phyloP scores from a whole-genome alignment of 2,329 filamentous ascomycete genomes.

The Penicillium expansum region DNA sequence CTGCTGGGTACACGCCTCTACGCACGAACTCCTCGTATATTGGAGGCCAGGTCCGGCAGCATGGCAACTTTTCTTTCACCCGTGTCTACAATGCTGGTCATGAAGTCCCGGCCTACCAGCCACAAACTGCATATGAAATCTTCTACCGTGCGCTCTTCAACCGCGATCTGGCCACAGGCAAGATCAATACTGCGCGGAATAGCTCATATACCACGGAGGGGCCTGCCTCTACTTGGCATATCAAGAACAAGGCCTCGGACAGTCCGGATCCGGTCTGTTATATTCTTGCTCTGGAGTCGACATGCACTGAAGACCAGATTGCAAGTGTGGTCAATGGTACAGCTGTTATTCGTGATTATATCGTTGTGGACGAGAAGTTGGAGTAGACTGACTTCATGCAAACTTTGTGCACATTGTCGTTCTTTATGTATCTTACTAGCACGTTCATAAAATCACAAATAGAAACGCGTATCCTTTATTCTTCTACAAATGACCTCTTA shows the following conservation, averaged over 20 bases:
- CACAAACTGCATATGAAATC: conserved; percentile 54
- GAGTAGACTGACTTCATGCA: not conserved
- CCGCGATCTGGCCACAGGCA: conserved; percentile 56
- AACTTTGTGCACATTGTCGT: not conserved
- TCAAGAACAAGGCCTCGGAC: conserved; percentile 47
- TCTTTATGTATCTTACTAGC: not conserved
- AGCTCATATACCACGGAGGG: conserved; percentile 41
- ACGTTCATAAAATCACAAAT: not conserved
- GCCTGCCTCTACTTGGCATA: conserved; percentile 41
- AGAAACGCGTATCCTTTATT: not conserved
- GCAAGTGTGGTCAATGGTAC: conserved; percentile 44
- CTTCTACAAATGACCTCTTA: not conserved
- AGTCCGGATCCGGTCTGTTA: conserved; percentile 47
- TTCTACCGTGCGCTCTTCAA: conserved; percentile 54
- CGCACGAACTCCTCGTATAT: conserved; percentile 44
- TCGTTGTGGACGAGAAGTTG: conserved; percentile 37
- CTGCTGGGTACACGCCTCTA: conserved; percentile 51
- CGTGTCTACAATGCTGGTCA: conserved; percentile 51
- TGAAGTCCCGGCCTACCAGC: conserved; percentile 54
- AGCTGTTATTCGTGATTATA: conserved; percentile 48
- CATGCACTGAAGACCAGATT: conserved; percentile 48
- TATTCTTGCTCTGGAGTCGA: conserved; percentile 36
- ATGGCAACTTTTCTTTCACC: conserved; percentile 50
- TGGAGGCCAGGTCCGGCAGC: conserved; percentile 48
- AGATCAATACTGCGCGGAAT: conserved; percentile 37